Percentiles rank a stretch among this genome's conserved stretches.
phyloP scores from a whole-genome alignment of 148 eudicot species.

The Agrostemma githago region DNA sequence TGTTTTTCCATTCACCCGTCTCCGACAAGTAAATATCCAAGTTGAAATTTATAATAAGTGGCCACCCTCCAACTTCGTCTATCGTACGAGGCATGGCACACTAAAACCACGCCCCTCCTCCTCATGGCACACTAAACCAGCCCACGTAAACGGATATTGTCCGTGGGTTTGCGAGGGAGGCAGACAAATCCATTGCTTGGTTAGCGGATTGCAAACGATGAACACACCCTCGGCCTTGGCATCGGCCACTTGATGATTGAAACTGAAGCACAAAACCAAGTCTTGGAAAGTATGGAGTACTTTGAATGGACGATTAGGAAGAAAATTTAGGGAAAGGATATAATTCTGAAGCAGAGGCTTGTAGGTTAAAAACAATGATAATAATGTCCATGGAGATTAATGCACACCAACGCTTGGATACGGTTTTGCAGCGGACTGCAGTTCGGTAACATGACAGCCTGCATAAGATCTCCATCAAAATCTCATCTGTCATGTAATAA shows the following conservation, averaged over 20 bases:
- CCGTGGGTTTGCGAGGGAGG: background rate
- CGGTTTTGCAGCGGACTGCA: background rate
- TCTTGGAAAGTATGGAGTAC: background rate
- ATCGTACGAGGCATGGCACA: background rate
- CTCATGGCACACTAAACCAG: background rate
- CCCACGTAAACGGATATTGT: background rate
- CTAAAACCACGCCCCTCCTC: background rate
- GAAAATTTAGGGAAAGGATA: background rate
- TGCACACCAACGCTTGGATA: background rate
- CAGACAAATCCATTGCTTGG: slow-evolving; percentile 5
- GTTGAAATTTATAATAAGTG: background rate
- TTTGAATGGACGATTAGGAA: background rate
- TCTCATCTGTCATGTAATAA: background rate
- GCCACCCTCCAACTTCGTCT: background rate
- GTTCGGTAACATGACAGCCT: background rate
- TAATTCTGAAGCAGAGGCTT: background rate
- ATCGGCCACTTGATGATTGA: background rate
- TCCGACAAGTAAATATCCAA: slow-evolving; percentile 8
- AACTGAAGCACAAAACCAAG: background rate
- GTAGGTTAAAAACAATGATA: background rate
- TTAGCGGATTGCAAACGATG: background rate
- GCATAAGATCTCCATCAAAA: slow-evolving; percentile 3
- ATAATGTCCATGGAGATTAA: background rate
- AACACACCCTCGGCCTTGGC: background rate
- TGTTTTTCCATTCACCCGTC: background rate